Evolutionary conservation across 192 early-diverging fungal genomes (phyloP), one percentile per base, ranked within the genome.

Genomic region (Linnemannia hyalina): DNA sequence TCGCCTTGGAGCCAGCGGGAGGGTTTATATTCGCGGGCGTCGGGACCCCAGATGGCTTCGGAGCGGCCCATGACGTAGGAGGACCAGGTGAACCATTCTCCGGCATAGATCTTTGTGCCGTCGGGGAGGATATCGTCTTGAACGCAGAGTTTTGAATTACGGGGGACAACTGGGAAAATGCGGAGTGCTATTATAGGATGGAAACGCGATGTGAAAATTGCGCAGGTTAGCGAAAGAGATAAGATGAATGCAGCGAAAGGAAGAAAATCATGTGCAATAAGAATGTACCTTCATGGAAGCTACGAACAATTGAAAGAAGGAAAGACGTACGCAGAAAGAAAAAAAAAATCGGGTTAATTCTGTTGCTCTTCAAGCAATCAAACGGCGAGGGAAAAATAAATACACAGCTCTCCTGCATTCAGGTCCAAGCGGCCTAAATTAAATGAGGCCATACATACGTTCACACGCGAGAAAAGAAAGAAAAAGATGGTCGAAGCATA

Each of bases 61-160:
- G 54, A 80, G 68, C 93, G 83, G 6, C 93, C 95, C 88, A 91
- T 90, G n/a, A 73, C 80, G 47, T 90, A 95, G 6, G 89, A 82
- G 18, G 49, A 77, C 89, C 89, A 95, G 0, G 57, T 47, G 3
- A 95, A 79, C 26, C 65, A 60, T 15, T 90, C 88, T 6, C 94
- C 93, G 16, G 87, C 88, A 16, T 82, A 79, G 35, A 96, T 82
- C 15, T 76, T 68, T 6, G 90, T 93, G 11, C 93, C 94, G 80
- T 95, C 92, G 11, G 95, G 95, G 52, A 93, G 80, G 10, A 93
- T 70, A 47, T 90, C 90, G 65, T 96, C 94, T 9, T 89, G 57
- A 32, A 92, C 69, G 38, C 90, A 89, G 32, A 80, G 60, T 82
- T 93, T 94, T 5, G 78, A 22, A 41, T 94, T 90, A 0, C 26